Evolutionary conservation across 192 early-diverging fungal genomes (phyloP), one percentile per base, ranked within the genome.

Genomic region (Linnemannia zychae): DNA sequence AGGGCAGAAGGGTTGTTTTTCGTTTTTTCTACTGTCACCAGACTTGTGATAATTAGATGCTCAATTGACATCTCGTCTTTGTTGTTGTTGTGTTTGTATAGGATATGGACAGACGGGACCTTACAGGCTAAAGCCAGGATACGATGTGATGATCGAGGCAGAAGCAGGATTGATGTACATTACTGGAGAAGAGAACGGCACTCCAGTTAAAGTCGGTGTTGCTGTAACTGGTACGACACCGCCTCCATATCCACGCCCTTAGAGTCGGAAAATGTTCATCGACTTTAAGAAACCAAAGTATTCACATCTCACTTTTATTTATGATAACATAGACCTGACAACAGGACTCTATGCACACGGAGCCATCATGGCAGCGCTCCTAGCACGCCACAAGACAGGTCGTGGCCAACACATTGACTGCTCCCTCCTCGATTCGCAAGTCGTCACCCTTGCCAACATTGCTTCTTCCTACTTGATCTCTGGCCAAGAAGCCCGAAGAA

Each of bases 161-260:
- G 96, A 97, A 78, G 97, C 95, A 33, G 97, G 97, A 22, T 76
- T 98, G 44, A 98, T 98, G 97, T 92, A 97, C 84, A 98, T 98
- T 52, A 98, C 97, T 2, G 97, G 96, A 36, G 96, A 97, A 77
- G 89, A 89, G 31, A 86, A 92, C 76, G 94, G 96, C 0, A 69
- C 88, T 34, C 97, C 97, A 0, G 97, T 97, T 57, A 98, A 98
- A 84, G 95, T 97, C 2, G 97, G 97, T 48, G 97, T 98, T 1
- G 97, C 97, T 0, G 96, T 98, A 33, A 98, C 96, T 53, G 95
- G 94, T 90, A 90, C 71, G 85, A 81, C 52, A 57, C 28, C 53
- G 7, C 9, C 31, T 90, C 69, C 33, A 44, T 34, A 11, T 24
- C 7, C 24, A 16, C n/a, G n/a, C n/a, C n/a, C n/a, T n/a, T n/a